Evolutionary conservation across 1,284 basidiomycete genomes (phyloP).

Genomic region (Cryptococcus sp.): DNA sequence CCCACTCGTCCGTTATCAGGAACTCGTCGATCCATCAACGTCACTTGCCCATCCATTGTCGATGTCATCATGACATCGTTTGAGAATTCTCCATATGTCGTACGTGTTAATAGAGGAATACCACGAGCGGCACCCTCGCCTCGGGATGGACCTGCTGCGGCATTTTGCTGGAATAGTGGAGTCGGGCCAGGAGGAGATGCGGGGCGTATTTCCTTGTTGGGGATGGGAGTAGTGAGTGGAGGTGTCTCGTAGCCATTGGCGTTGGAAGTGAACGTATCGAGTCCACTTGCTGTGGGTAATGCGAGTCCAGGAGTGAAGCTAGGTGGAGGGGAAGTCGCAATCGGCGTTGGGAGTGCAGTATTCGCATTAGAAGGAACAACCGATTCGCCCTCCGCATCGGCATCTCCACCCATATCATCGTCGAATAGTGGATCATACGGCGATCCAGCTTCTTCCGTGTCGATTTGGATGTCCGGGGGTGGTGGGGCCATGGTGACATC

Average conservation of each 20-base stretch:
- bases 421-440: conserved; percentile 39
- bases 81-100: conserved; percentile 64
- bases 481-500: not conserved
- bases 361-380: conserved; percentile 17
- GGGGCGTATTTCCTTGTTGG: conserved; percentile 6
- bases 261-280: conserved; percentile 1
- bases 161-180: conserved; percentile 11
- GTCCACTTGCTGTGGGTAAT: conserved; percentile 14
- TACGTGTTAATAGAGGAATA: conserved; percentile 54
- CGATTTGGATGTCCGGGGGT: conserved; percentile 12
- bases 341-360: conserved; percentile 6
- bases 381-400: conserved; percentile 29
- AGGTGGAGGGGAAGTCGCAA: not conserved
- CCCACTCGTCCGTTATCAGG: conserved; percentile 62
- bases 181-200: conserved; percentile 13
- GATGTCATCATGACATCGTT: conserved; percentile 82
- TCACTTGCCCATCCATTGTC: conserved; percentile 86
- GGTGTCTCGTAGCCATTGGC: not conserved
- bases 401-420: conserved; percentile 27
- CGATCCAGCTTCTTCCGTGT: conserved; percentile 14
- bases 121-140: conserved; percentile 14
- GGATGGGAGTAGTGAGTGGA: not conserved
- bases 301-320: conserved; percentile 8
- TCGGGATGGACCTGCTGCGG: conserved; percentile 6
- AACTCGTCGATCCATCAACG: conserved; percentile 83